Base-by-base conservation (phyloP, 345 rosid species). In the Clausena lansium region DNA sequence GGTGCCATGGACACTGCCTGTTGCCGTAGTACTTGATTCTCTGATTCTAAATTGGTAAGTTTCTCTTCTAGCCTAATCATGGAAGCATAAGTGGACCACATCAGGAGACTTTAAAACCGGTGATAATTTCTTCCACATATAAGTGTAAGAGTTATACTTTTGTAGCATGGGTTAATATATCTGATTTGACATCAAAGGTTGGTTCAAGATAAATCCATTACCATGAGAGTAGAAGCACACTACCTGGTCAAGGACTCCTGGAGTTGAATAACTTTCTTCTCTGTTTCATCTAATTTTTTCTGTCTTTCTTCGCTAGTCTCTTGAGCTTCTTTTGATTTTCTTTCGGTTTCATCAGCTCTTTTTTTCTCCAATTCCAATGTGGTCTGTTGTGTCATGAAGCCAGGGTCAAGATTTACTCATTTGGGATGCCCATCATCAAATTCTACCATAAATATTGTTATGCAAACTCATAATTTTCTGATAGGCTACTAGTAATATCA, bases 1-100 rank as follows among this genome's bases (percentile, higher is more conserved):
- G 98, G 97, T 77, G 98, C 89, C 90, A 95, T 88, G 36, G 98
- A 90, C 73, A 95, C 93, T 70, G 98, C 98, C 82, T 95, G 98
- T 79, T 95, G 98, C 60, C 98, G 85, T 60, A 95, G 86, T 33
- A 95, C 98, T 92, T 90, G 87, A 78, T 93, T 93, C 85, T 93
- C 98, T 19, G 98, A 95, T 83, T 91, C 98, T 77, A 91, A 76
- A 79, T 95, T 95, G 52, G 78, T 70, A 64, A 92, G 86, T 84
- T 91, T 95, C 86, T 95, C 98, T 83, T 95, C 98, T 80, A 89
- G 83, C 86, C 98, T 95, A 76, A 75, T 83, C 83, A 81, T 32
- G n/a, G 76, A 36, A 74, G 66, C 35, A 65, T 25, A 15, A 75
- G 74, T 47, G 73, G 75, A 66, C 68, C 45, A 60, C 27, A 76